Evolutionary conservation across 495 filamentous ascomycete species (phyloP).

Genomic region (Astrothelium subdiscretum): DNA sequence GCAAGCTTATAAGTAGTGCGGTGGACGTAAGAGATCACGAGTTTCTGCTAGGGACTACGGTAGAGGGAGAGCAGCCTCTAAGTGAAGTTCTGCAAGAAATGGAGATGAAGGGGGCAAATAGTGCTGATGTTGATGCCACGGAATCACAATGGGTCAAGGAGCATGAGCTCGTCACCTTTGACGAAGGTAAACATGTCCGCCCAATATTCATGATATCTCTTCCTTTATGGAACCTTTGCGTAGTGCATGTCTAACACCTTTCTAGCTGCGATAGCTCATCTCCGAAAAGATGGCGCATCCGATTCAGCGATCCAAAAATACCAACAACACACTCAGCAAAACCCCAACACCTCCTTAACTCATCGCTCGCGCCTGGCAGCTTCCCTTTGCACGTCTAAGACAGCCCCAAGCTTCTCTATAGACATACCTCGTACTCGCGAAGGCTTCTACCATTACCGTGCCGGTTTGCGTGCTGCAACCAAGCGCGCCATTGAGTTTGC

Average conservation of each 20-base stretch:
- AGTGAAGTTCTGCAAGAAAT: conserved; percentile 85
- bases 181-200: conserved; percentile 48
- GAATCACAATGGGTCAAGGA: conserved; percentile 85
- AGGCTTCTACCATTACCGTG: conserved; percentile 90
- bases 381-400: conserved; percentile 11
- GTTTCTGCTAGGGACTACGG: conserved; percentile 78
- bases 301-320: conserved; percentile 56
- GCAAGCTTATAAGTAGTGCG: conserved; percentile 75
- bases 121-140: conserved; percentile 68
- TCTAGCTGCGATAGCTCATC: conserved; percentile 58
- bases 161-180: conserved; percentile 79
- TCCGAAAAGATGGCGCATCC: conserved; percentile 49
- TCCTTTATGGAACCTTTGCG: background rate
- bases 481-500: conserved; percentile 86
- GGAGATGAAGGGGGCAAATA: conserved; percentile 65
- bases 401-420: conserved; percentile 64
- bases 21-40: conserved; percentile 93
- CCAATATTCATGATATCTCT: background rate
- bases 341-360: conserved; percentile 64
- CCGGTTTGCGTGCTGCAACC: conserved; percentile 77
- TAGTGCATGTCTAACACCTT: background rate
- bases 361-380: conserved; percentile 60
- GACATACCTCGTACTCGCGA: conserved; percentile 89
- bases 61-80: conserved; percentile 58
- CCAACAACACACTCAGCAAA: conserved; percentile 40